Conservation (phyloP, 441 rosid genomes). For the Daphne laureola region DNA sequence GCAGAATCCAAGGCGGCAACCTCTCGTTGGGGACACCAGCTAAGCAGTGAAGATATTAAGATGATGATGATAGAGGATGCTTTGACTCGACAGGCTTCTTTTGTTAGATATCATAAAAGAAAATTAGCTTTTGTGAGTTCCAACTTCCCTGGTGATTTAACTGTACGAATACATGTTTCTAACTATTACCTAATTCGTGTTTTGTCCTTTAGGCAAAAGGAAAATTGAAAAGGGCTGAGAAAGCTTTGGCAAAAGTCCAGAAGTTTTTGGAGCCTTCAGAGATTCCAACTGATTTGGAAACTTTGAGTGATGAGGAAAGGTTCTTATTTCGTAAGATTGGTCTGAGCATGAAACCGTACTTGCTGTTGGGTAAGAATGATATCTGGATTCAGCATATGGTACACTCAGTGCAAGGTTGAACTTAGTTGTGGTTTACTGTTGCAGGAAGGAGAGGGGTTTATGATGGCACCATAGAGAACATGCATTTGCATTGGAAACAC, state of each 20-base stretch:
- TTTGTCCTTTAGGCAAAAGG: constrained; percentile 47
- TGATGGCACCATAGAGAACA: constrained; percentile 79
- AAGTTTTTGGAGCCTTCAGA: constrained; percentile 60
- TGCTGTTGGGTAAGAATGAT: constrained; percentile 57
- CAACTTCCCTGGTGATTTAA: constrained; percentile 1
- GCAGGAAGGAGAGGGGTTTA: constrained; percentile 74
- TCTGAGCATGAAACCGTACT: constrained; percentile 80
- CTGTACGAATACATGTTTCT: background rate
- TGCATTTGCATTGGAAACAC: constrained; percentile 90
- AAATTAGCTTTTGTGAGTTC: constrained; percentile 59
- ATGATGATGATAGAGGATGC: constrained; percentile 55
- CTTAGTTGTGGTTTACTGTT: constrained; percentile 12
- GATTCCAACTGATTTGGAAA: constrained; percentile 75
- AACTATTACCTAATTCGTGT: constrained; percentile 10
- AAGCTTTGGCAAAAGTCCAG: constrained; percentile 61
- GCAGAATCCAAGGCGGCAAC: constrained; percentile 78
- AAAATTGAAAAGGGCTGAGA: constrained; percentile 58
- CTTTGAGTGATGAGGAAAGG: constrained; percentile 75
- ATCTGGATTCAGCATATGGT: constrained; percentile 12
- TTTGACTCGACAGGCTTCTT: constrained; percentile 37
- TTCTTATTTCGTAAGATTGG: constrained; percentile 71
- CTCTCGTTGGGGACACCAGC: constrained; percentile 64
- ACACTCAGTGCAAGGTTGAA: constrained; percentile 9
- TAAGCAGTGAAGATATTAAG: constrained; percentile 40
- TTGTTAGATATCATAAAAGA: constrained; percentile 52